phyloP scores from a whole-genome alignment of 2,329 filamentous ascomycete species.

The Xylaria sp. region DNA sequence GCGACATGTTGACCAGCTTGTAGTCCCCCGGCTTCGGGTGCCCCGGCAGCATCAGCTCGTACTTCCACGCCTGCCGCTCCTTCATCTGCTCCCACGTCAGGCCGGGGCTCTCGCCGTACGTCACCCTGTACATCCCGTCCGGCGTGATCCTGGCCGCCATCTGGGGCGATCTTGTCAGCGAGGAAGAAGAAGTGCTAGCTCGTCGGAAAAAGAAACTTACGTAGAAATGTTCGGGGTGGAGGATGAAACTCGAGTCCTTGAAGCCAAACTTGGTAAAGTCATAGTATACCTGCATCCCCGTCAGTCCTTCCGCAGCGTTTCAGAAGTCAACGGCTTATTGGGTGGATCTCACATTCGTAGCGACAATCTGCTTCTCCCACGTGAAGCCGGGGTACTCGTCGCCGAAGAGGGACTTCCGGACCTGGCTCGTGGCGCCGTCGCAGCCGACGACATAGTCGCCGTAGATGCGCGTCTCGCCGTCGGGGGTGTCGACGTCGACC shows the following conservation, averaged over 20 bases:
- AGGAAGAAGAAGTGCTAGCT: background rate
- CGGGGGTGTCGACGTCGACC: slow-evolving; percentile 46
- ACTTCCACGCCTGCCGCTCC: slow-evolving; percentile 57
- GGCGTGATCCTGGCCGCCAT: slow-evolving; percentile 63
- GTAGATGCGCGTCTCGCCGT: slow-evolving; percentile 40
- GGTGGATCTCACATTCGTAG: slow-evolving; percentile 56
- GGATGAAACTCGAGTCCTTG: slow-evolving; percentile 61
- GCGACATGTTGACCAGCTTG: slow-evolving; percentile 57
- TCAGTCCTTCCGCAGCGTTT: slow-evolving; percentile 10
- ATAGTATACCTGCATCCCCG: slow-evolving; percentile 56
- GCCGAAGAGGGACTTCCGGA: slow-evolving; percentile 55
- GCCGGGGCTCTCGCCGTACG: slow-evolving; percentile 60
- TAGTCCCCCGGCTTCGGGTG: slow-evolving; percentile 62
- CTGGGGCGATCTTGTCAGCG: slow-evolving; percentile 33
- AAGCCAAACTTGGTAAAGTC: slow-evolving; percentile 59
- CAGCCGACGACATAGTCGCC: slow-evolving; percentile 61
- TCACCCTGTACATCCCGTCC: slow-evolving; percentile 65
- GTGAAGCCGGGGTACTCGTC: slow-evolving; percentile 63
- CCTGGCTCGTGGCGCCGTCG: slow-evolving; percentile 54
- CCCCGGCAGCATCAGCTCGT: slow-evolving; percentile 60
- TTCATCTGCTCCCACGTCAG: slow-evolving; percentile 57
- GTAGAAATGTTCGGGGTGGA: slow-evolving; percentile 62
- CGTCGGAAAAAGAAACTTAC: slow-evolving; percentile 31
- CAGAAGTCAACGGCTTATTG: background rate
- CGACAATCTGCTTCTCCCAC: slow-evolving; percentile 62